These are phyloP conservation scores for Sarocladiaceae sp. DNA, from an alignment of 2,329 filamentous ascomycete genomes.

Conservation along the genomic window DNA sequence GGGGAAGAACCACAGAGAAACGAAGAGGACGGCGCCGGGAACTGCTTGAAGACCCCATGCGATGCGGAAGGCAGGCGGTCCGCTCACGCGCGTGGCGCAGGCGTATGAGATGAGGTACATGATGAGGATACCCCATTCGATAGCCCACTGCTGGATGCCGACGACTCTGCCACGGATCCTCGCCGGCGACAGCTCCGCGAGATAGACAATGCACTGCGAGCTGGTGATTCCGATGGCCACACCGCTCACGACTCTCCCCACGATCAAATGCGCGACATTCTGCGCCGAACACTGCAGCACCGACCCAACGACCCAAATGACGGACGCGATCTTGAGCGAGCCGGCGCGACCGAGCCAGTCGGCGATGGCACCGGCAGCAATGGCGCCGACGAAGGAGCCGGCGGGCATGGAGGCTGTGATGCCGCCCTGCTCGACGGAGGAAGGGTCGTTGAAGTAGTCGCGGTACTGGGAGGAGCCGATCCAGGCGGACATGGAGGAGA, in stretches of 20 bases:
- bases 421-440: slow-evolving; percentile 38
- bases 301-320: slow-evolving; percentile 51
- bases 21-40: slow-evolving; percentile 50
- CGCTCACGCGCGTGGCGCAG: slow-evolving; percentile 46
- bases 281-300: slow-evolving; percentile 53
- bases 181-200: slow-evolving; percentile 58
- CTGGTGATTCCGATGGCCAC: slow-evolving; percentile 61
- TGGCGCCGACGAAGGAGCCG: slow-evolving; percentile 40
- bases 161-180: slow-evolving; percentile 57
- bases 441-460: slow-evolving; percentile 43
- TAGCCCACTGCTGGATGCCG: slow-evolving; percentile 67
- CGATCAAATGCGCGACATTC: slow-evolving; percentile 48
- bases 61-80: slow-evolving; percentile 52
- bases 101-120: slow-evolving; percentile 66
- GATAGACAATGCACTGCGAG: slow-evolving; percentile 62
- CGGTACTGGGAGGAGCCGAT: slow-evolving; percentile 45
- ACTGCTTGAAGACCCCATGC: slow-evolving; percentile 61
- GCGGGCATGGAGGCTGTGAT: slow-evolving; percentile 44
- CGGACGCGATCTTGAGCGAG: slow-evolving; percentile 36
- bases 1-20: slow-evolving; percentile 53
- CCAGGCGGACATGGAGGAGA: slow-evolving; percentile 52
- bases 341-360: slow-evolving; percentile 39
- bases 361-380: slow-evolving; percentile 37
- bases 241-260: slow-evolving; percentile 55
- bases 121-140: slow-evolving; percentile 64